These are phyloP conservation scores for Heterotrichella gracilis DNA, from an alignment of 352 stramenopile genomes.

Conservation along the genomic window DNA sequence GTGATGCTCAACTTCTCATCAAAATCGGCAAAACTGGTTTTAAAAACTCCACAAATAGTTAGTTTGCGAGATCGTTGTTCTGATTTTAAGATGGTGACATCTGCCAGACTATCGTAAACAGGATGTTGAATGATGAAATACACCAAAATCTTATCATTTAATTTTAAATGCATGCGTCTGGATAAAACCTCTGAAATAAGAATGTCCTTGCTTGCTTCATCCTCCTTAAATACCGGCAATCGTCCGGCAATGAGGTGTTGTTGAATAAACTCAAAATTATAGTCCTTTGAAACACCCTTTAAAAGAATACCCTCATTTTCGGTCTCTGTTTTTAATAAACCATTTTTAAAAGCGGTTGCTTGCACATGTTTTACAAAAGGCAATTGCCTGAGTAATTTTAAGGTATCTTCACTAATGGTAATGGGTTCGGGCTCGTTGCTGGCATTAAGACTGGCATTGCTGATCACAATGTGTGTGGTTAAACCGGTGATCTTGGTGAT, in stretches of 20 bases:
- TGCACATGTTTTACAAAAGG: slow-evolving; percentile 1
- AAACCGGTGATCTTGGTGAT: neutral
- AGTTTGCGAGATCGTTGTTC: neutral
- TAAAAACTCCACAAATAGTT: neutral
- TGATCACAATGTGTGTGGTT: neutral
- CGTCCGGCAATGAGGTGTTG: neutral
- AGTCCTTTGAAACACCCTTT: neutral
- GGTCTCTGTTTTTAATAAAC: neutral
- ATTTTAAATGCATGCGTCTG: neutral
- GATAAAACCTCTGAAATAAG: neutral
- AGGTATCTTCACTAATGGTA: neutral
- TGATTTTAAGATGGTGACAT: neutral
- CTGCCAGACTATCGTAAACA: neutral
- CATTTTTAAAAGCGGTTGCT: neutral
- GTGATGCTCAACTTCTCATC: neutral
- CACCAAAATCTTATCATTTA: neutral
- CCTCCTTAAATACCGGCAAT: neutral
- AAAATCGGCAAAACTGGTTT: slow-evolving; percentile 7
- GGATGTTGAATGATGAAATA: neutral
- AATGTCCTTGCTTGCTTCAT: neutral
- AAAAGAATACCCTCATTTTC: slow-evolving; percentile 3
- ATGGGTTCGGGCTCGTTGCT: neutral
- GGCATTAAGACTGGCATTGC: neutral
- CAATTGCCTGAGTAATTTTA: neutral
- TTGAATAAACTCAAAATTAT: neutral